Conservation (phyloP, 2,329 filamentous ascomycete genomes). For the Parascedosporium putredinis region DNA sequence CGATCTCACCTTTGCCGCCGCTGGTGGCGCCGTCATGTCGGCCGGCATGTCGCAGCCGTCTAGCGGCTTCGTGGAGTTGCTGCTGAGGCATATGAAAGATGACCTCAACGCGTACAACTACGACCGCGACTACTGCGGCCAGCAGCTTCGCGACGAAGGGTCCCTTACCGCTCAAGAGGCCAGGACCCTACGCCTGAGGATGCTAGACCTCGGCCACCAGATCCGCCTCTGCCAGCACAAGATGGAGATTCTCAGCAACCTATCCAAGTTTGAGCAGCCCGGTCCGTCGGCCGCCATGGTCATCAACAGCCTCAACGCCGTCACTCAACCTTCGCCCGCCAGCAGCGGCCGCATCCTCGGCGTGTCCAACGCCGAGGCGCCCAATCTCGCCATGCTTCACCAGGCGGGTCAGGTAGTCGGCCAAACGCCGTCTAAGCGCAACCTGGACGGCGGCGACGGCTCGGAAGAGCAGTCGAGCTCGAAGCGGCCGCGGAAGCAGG, state of each 20-base stretch:
- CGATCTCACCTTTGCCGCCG: neutral
- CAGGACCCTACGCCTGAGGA: conserved; percentile 30
- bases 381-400: conserved; percentile 1
- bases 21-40: conserved; percentile 4
- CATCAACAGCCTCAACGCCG: conserved; percentile 12
- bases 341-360: neutral
- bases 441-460: neutral
- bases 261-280: conserved; percentile 21
- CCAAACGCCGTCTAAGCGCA: conserved; percentile 9
- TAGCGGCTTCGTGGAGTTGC: conserved; percentile 9
- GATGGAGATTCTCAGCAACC: conserved; percentile 19
- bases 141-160: conserved; percentile 20
- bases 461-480: conserved; percentile 9
- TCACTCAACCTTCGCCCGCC: conserved; percentile 7
- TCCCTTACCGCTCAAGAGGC: conserved; percentile 29
- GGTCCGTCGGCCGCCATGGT: conserved; percentile 7
- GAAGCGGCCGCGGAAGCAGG: conserved; percentile 9
- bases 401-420: neutral
- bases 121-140: conserved; percentile 30
- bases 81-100: conserved; percentile 25
- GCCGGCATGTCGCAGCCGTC: conserved; percentile 5
- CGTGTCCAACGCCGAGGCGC: neutral
- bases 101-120: conserved; percentile 31
- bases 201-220: conserved; percentile 32
- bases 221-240: conserved; percentile 31